A percentile compares a stretch with the other conserved stretches of the same genome.
These are phyloP conservation scores for Populus ilicifolia DNA, from an alignment of 345 rosid species.

Conservation along the genomic window DNA sequence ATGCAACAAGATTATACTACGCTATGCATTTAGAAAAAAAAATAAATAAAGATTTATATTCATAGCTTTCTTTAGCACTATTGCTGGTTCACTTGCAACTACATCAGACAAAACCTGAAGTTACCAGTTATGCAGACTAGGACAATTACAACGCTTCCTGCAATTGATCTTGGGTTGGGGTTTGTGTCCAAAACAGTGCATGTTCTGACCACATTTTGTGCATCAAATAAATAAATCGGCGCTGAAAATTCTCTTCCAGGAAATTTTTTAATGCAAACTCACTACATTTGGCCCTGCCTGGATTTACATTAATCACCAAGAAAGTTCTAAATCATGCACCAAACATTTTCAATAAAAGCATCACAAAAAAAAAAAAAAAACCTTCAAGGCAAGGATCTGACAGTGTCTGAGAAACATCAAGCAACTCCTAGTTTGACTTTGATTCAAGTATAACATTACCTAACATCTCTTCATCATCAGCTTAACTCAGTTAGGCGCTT, in stretches of 20 bases:
- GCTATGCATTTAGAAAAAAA: neutral
- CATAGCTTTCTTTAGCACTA: neutral
- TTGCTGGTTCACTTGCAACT: neutral
- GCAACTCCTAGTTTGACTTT: neutral
- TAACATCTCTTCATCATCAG: neutral
- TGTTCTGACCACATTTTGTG: neutral
- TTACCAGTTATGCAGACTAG: neutral
- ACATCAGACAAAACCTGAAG: neutral
- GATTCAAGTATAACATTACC: neutral
- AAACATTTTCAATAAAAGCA: neutral
- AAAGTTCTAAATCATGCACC: neutral
- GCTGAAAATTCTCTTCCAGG: neutral
- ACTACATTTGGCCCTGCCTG: neutral
- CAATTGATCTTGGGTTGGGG: neutral
- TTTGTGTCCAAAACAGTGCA: neutral
- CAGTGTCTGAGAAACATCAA: neutral
- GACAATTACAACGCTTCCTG: neutral
- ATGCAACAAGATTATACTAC: neutral
- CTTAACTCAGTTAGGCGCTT: neutral
- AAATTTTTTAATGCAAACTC: neutral
- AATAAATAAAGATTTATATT: neutral
- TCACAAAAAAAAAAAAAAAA: neutral
- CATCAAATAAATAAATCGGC: neutral
- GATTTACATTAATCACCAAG: neutral
- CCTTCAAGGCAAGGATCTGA: neutral